Conservation (phyloP, 1,284 basidiomycete genomes). For the Leccinum insolens region DNA sequence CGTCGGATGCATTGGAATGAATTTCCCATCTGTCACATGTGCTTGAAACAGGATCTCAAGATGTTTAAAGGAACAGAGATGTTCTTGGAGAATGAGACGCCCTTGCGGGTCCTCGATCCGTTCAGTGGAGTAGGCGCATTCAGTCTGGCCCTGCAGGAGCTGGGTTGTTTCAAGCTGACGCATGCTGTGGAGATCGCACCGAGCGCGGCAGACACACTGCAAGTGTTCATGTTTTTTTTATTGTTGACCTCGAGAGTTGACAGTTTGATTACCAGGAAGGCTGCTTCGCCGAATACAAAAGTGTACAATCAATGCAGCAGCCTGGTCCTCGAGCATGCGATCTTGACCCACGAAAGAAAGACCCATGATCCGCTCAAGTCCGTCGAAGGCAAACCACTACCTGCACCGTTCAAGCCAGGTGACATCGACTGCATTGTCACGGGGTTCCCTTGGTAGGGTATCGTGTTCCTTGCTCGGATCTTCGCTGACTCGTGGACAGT, state of each 20-base stretch:
- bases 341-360: constrained; percentile 48
- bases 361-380: constrained; percentile 40
- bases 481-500: constrained; percentile 32
- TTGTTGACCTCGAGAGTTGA: constrained; percentile 1
- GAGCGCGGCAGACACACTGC: constrained; percentile 72
- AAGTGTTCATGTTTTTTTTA: constrained; percentile 22
- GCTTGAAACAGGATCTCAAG: constrained; percentile 40
- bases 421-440: constrained; percentile 63
- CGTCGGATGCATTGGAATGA: constrained; percentile 35
- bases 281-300: constrained; percentile 47
- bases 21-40: constrained; percentile 49
- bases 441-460: constrained; percentile 71
- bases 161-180: constrained; percentile 55
- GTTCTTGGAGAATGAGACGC: constrained; percentile 30
- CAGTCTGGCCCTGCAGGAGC: constrained; percentile 54
- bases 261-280: constrained; percentile 34
- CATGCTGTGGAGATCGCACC: constrained; percentile 71
- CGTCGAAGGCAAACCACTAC: constrained; percentile 39
- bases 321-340: constrained; percentile 53
- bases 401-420: constrained; percentile 48
- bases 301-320: constrained; percentile 68
- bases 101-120: constrained; percentile 57
- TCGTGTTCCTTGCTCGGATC: not conserved
- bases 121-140: constrained; percentile 72
- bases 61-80: constrained; percentile 36